Evolutionary conservation across 164 flowering plant species (phyloP).

Genomic region (Aristolochia contorta): DNA sequence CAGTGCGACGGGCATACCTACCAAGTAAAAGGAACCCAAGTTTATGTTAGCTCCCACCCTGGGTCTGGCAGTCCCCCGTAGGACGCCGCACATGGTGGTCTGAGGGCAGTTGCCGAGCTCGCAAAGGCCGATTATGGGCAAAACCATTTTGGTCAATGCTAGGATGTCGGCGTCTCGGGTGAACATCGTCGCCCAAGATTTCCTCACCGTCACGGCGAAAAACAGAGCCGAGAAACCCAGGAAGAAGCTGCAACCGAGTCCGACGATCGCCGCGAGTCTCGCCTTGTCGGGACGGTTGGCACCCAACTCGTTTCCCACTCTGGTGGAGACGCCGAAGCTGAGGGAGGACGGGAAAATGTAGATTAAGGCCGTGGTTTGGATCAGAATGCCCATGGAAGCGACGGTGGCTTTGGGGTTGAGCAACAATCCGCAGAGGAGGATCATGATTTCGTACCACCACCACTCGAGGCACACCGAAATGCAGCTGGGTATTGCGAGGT

Average conservation of each 20-base stretch:
- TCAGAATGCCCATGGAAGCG: slow-evolving; percentile 76
- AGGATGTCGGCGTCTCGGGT: slow-evolving; percentile 45
- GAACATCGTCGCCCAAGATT: slow-evolving; percentile 56
- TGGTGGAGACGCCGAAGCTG: slow-evolving; percentile 59
- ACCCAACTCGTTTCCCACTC: slow-evolving; percentile 69
- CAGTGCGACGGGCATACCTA: slow-evolving; percentile 74
- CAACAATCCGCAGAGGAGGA: slow-evolving; percentile 54
- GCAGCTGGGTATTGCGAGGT: slow-evolving; percentile 68
- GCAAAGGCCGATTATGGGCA: slow-evolving; percentile 72
- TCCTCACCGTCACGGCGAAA: slow-evolving; percentile 42
- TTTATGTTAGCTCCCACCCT: slow-evolving; percentile 58
- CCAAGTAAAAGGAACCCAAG: slow-evolving; percentile 56
- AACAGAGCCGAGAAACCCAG: slow-evolving; percentile 45
- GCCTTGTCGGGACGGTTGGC: slow-evolving; percentile 50
- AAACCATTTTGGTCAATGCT: slow-evolving; percentile 37
- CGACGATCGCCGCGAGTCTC: slow-evolving; percentile 32
- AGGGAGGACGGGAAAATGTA: slow-evolving; percentile 81
- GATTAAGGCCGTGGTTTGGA: slow-evolving; percentile 68
- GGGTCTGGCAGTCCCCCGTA: slow-evolving; percentile 71
- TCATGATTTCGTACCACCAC: slow-evolving; percentile 96
- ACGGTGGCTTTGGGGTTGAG: slow-evolving; percentile 55
- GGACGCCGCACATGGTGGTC: slow-evolving; percentile 63
- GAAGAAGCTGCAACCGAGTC: slow-evolving; percentile 31
- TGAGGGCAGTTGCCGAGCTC: slow-evolving; percentile 84
- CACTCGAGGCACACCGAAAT: slow-evolving; percentile 74